Percentiles rank a stretch among this genome's conserved stretches.
phyloP scores from a whole-genome alignment of 805 yeast species.

The Cyberlindnera euphorbiiphila region DNA sequence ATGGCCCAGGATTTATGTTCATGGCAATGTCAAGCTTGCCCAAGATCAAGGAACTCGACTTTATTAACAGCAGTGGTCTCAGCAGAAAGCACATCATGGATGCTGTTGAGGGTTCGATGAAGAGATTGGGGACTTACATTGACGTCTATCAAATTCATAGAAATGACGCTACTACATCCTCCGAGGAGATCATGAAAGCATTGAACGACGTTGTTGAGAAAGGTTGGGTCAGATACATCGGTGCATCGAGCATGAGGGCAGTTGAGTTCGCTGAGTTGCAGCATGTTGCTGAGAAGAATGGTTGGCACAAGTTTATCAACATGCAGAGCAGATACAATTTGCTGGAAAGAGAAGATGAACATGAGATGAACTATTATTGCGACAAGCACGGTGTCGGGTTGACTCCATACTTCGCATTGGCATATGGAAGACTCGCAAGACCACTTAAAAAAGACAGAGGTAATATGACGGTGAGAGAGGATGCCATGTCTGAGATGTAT shows the following conservation, averaged over 20 bases:
- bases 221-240: slow-evolving; percentile 52
- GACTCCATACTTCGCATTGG: slow-evolving; percentile 59
- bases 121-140: slow-evolving; percentile 42
- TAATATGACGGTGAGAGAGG: slow-evolving; percentile 11
- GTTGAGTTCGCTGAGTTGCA: slow-evolving; percentile 52
- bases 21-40: background rate
- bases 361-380: slow-evolving; percentile 57
- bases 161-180: slow-evolving; percentile 40
- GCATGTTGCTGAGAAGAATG: slow-evolving; percentile 47
- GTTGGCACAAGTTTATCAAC: slow-evolving; percentile 55
- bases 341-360: slow-evolving; percentile 55
- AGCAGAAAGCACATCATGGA: slow-evolving; percentile 46
- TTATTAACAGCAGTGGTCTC: slow-evolving; percentile 34
- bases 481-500: background rate
- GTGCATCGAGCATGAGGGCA: slow-evolving; percentile 61
- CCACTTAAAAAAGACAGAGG: slow-evolving; percentile 27
- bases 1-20: slow-evolving; percentile 1
- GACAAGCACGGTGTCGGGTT: slow-evolving; percentile 49
- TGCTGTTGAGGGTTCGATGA: slow-evolving; percentile 36
- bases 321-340: slow-evolving; percentile 58
- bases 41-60: background rate
- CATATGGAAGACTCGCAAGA: slow-evolving; percentile 50
- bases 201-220: slow-evolving; percentile 44
- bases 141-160: slow-evolving; percentile 53
- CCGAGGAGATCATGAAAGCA: slow-evolving; percentile 50